Conservation (phyloP, 108 stramenopile species). For the Stephanodiscus triporus region DNA sequence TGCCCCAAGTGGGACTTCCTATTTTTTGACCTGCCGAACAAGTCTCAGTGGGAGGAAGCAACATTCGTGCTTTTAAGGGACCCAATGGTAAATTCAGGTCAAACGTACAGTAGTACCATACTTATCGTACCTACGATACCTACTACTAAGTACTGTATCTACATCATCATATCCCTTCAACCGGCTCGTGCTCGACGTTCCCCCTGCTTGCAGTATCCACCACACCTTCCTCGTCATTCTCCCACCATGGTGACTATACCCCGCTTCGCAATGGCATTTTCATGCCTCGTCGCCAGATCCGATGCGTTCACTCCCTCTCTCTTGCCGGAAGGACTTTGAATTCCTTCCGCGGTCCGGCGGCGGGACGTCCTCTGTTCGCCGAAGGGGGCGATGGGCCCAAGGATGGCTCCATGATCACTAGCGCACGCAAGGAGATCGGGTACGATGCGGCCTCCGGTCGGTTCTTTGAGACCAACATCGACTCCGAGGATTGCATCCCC, state of each 20-base stretch:
- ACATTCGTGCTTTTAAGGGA: too few relatives aligned
- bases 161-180: too few relatives aligned
- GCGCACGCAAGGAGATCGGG: constrained; percentile 67
- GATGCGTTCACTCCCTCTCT: constrained; percentile 33
- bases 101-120: too few relatives aligned
- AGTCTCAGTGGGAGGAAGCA: too few relatives aligned
- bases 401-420: constrained; percentile 51
- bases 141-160: too few relatives aligned
- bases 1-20: too few relatives aligned
- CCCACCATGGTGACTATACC: constrained; percentile 14
- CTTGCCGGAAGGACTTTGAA: constrained; percentile 2
- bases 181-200: too few relatives aligned
- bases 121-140: too few relatives aligned
- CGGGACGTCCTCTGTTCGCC: constrained; percentile 17
- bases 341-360: constrained; percentile 14
- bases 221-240: not conserved
- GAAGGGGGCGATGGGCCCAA: constrained; percentile 32
- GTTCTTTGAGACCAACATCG: constrained; percentile 74
- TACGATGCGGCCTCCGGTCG: constrained; percentile 71
- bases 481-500: constrained; percentile 71
- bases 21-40: too few relatives aligned
- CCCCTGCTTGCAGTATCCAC: too few relatives aligned
- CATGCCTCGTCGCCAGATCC: constrained; percentile 29
- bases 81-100: too few relatives aligned
- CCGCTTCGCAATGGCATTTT: constrained; percentile 24